Percentiles rank a stretch among this genome's conserved stretches.
Evolutionary conservation across 208 protist genomes (phyloP).

Genomic region (Giardia duodenalis): DNA sequence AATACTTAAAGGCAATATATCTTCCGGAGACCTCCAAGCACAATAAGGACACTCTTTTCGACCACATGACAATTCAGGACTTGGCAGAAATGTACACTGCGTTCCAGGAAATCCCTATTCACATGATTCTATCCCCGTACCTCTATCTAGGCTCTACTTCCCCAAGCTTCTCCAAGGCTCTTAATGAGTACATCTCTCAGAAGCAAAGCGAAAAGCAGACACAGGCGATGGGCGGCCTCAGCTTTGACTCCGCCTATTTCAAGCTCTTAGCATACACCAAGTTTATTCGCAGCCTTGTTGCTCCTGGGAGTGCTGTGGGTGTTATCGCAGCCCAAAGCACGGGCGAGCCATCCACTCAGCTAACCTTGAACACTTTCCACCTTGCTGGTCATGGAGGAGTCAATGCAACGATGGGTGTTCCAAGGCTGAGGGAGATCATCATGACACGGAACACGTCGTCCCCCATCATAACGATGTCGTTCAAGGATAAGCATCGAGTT

Average conservation of each 20-base stretch:
- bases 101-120: background rate
- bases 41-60: too few relatives aligned
- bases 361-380: constrained; percentile 99
- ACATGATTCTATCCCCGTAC: background rate
- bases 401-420: constrained; percentile 97
- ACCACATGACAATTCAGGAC: background rate
- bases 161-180: background rate
- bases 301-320: constrained; percentile 79
- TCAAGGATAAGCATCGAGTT: too few relatives aligned
- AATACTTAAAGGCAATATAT: too few relatives aligned
- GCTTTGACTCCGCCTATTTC: background rate
- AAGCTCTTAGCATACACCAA: background rate
- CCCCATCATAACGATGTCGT: constrained; percentile 58
- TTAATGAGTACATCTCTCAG: background rate
- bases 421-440: constrained; percentile 89
- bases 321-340: constrained; percentile 85
- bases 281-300: constrained; percentile 23
- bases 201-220: too few relatives aligned
- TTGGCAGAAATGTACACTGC: background rate
- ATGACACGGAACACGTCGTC: constrained; percentile 66
- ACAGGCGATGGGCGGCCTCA: too few relatives aligned
- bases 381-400: constrained; percentile 90
- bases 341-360: constrained; percentile 97
- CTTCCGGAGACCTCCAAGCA: too few relatives aligned
- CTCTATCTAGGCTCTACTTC: background rate